Evolutionary conservation across 176 grass and related monocot species (phyloP).

Genomic region (Oryza australiensis): DNA sequence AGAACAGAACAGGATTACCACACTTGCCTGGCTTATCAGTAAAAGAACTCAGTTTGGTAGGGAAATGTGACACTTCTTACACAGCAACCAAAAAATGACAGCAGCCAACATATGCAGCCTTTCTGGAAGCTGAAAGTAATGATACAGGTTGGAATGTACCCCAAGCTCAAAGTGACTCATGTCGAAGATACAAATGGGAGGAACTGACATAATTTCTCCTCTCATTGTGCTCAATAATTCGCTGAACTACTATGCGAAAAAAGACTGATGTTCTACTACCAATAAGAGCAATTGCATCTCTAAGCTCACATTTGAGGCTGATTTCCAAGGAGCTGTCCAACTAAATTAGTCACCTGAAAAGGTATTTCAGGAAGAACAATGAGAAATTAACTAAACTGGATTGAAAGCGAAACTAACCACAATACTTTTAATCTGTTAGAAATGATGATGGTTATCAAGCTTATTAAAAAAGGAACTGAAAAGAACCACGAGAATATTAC

Average conservation of each 20-base stretch:
- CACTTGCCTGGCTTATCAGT: too few species aligned
- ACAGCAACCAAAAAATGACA: too few species aligned
- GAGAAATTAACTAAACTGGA: neutral
- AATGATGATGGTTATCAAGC: neutral
- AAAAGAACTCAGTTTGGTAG: too few species aligned
- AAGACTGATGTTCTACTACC: neutral
- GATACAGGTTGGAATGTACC: neutral
- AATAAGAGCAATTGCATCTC: neutral
- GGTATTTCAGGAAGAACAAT: conserved; percentile 6
- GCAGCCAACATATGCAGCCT: too few species aligned
- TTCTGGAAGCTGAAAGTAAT: neutral
- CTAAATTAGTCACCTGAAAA: conserved; percentile 67
- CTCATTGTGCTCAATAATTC: neutral
- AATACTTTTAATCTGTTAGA: neutral
- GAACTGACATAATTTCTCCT: neutral
- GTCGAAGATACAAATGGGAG: neutral
- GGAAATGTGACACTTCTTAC: too few species aligned
- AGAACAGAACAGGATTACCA: too few species aligned
- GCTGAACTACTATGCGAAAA: neutral
- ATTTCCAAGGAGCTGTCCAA: conserved; percentile 68
- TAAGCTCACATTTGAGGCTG: conserved; percentile 53
- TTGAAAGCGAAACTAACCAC: neutral
- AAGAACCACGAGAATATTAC: neutral
- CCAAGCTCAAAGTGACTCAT: neutral
- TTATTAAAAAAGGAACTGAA: neutral